These are phyloP conservation scores for Nosema muscidifuracis DNA, from an alignment of 371 early-diverging fungal species.

Conservation along the genomic window DNA sequence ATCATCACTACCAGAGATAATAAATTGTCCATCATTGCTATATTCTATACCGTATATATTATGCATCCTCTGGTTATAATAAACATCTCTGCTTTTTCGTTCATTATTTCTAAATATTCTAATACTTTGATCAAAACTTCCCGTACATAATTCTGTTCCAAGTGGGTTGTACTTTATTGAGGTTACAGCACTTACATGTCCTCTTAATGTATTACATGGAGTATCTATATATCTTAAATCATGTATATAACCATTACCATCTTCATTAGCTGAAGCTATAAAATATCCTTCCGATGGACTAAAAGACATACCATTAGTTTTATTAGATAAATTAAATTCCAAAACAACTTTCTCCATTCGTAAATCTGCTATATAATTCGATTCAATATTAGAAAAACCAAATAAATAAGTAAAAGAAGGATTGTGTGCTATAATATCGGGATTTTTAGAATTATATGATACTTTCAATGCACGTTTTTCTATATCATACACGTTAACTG, in stretches of 20 bases:
- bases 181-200: conserved; percentile 90
- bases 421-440: conserved; percentile 11
- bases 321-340: conserved; percentile 26
- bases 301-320: conserved; percentile 52
- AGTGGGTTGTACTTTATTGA: conserved; percentile 93
- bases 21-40: conserved; percentile 82
- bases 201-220: conserved; percentile 75
- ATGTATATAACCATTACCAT: conserved; percentile 82
- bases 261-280: conserved; percentile 74
- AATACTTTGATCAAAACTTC: conserved; percentile 84
- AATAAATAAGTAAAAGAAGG: conserved; percentile 36
- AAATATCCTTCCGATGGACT: conserved; percentile 56
- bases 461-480: conserved; percentile 23
- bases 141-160: conserved; percentile 85
- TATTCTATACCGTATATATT: conserved; percentile 77
- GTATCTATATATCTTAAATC: conserved; percentile 84
- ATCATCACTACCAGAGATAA: conserved; percentile 93
- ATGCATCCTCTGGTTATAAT: conserved; percentile 93
- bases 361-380: conserved; percentile 50
- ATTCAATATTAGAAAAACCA: conserved; percentile 33
- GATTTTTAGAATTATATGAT: conserved; percentile 2
- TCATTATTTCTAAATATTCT: conserved; percentile 74
- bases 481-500: conserved; percentile 43
- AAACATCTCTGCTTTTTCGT: conserved; percentile 81
- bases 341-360: conserved; percentile 38